Conservation (phyloP, 2,329 filamentous ascomycete species). For the Diaporthe nobilis region DNA sequence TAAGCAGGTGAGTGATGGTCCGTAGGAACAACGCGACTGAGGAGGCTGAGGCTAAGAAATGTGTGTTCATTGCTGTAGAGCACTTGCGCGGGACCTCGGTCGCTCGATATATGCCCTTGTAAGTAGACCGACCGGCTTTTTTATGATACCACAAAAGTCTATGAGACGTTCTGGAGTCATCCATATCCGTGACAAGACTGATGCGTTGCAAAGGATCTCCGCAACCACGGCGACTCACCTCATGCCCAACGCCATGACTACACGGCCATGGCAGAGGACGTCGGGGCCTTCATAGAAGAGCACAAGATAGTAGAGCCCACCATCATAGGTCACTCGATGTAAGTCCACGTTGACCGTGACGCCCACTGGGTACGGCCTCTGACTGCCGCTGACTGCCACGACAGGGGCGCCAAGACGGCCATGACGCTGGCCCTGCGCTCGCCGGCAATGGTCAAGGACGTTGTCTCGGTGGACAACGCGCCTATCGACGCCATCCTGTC, state of each 20-base stretch:
- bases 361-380: background rate
- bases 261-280: conserved; percentile 83
- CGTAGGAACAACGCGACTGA: background rate
- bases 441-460: conserved; percentile 75
- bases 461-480: conserved; percentile 93
- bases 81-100: conserved; percentile 83
- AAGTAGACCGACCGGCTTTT: conserved; percentile 49
- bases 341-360: conserved; percentile 47
- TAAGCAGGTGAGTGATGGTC: conserved; percentile 79
- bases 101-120: conserved; percentile 87
- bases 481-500: conserved; percentile 84
- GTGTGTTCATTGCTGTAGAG: conserved; percentile 63
- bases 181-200: background rate
- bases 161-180: too few relatives aligned
- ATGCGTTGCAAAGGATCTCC: conserved; percentile 75
- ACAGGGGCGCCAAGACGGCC: conserved; percentile 89
- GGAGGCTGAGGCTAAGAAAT: conserved; percentile 6
- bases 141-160: background rate
- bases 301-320: conserved; percentile 79
- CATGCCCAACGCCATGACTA: conserved; percentile 86
- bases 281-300: conserved; percentile 81
- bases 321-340: conserved; percentile 96
- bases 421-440: conserved; percentile 86
- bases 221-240: conserved; percentile 93
- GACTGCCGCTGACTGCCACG: background rate